Evolutionary conservation across 2,329 filamentous ascomycete genomes (phyloP).

Genomic region (Chrysosporium keratinophilum): DNA sequence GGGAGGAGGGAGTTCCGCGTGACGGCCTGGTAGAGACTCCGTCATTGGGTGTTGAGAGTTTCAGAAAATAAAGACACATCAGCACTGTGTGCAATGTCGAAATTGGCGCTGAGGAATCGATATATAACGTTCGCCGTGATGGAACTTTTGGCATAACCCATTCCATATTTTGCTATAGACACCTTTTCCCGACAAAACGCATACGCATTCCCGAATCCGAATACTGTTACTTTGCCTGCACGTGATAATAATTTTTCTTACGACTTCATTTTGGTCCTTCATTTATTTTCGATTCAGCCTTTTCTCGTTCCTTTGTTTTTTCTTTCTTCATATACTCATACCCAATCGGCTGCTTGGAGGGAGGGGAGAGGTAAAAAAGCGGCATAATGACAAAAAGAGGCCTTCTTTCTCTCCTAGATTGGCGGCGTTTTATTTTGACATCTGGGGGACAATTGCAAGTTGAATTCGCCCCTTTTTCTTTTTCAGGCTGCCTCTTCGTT

Average conservation of each 20-base stretch:
- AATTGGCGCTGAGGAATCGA: not conserved
- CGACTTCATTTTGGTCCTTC: not conserved
- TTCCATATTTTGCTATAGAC: too few relatives aligned
- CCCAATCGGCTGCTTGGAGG: not conserved
- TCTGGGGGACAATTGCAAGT: not conserved
- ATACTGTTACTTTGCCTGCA: too few relatives aligned
- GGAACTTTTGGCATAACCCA: too few relatives aligned
- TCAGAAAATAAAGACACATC: conserved; percentile 35
- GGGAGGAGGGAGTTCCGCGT: conserved; percentile 50
- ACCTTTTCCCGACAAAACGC: too few relatives aligned
- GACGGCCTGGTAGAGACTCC: conserved; percentile 52
- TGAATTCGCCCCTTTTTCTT: not conserved
- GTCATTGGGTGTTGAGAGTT: conserved; percentile 51
- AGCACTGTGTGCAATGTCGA: not conserved
- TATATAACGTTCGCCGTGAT: not conserved
- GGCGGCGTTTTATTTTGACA: not conserved
- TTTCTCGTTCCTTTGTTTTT: not conserved
- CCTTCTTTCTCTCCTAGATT: not conserved
- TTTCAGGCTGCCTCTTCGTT: too few relatives aligned
- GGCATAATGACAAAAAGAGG: not conserved
- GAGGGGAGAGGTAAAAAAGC: not conserved
- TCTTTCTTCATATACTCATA: not conserved
- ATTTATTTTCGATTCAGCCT: not conserved
- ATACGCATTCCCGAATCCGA: too few relatives aligned
- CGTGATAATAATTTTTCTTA: not conserved